Evolutionary conservation across 148 eudicot genomes (phyloP).

Genomic region (Rhododendron mucronatum): DNA sequence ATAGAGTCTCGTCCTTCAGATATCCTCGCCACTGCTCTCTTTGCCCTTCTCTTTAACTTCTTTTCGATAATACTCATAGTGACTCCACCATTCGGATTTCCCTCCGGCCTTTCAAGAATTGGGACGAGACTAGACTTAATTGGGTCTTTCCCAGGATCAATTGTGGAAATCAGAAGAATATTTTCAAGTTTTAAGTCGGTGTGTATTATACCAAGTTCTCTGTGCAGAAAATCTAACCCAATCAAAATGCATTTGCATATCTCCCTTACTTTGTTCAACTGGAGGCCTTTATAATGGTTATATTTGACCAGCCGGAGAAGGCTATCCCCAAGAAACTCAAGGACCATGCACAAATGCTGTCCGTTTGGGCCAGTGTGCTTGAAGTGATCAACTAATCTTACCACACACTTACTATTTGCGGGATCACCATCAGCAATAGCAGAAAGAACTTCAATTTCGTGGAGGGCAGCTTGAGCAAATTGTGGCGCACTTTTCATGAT

Average conservation of each 20-base stretch:
- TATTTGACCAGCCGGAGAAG: conserved; percentile 73
- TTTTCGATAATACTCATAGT: conserved; percentile 60
- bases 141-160: conserved; percentile 86
- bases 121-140: conserved; percentile 63
- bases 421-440: conserved; percentile 72
- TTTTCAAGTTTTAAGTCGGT: conserved; percentile 93
- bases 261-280: conserved; percentile 73
- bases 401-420: conserved; percentile 50
- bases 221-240: conserved; percentile 88
- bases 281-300: conserved; percentile 78
- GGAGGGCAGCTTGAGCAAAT: conserved; percentile 90
- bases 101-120: conserved; percentile 88
- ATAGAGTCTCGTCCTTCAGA: conserved; percentile 57
- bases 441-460: conserved; percentile 88
- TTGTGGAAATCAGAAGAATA: conserved; percentile 77
- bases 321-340: conserved; percentile 96
- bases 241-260: conserved; percentile 81
- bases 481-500: conserved; percentile 96
- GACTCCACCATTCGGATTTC: conserved; percentile 52
- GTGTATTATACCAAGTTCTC: conserved; percentile 74
- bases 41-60: conserved; percentile 82
- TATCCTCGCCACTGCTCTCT: conserved; percentile 83
- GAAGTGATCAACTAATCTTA: conserved; percentile 79
- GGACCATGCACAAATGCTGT: conserved; percentile 92
- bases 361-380: conserved; percentile 94